Percentiles rank a stretch among this genome's conserved stretches.
Conservation (phyloP, 2,329 filamentous ascomycete genomes). For the Sporothrix globosa region DNA sequence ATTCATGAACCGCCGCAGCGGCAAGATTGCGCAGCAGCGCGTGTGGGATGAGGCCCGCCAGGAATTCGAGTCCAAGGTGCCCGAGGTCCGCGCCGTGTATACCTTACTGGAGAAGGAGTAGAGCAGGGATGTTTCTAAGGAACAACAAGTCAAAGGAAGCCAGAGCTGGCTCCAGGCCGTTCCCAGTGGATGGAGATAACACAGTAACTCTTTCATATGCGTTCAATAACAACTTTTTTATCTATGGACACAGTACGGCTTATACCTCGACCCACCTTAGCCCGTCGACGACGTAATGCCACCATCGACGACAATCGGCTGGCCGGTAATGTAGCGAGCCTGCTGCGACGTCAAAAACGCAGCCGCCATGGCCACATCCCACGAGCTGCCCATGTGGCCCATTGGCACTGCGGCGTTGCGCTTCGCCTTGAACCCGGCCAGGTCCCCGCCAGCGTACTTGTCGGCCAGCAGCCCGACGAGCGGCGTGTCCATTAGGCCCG, state of each 20-base stretch:
- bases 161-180: no score
- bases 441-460: constrained; percentile 21
- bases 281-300: constrained; percentile 24
- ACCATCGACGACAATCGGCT: constrained; percentile 25
- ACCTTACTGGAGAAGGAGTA: constrained; percentile 35
- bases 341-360: constrained; percentile 22
- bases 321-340: constrained; percentile 24
- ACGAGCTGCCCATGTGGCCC: constrained; percentile 25
- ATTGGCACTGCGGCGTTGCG: constrained; percentile 22
- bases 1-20: constrained; percentile 44
- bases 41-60: constrained; percentile 40
- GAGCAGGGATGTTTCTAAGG: neutral
- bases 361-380: constrained; percentile 20
- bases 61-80: constrained; percentile 41
- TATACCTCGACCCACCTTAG: neutral
- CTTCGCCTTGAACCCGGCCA: constrained; percentile 21
- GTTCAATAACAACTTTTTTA: no score
- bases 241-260: no score
- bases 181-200: no score
- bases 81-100: constrained; percentile 39
- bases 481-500: constrained; percentile 2
- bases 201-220: no score
- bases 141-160: no score
- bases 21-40: constrained; percentile 37
- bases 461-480: constrained; percentile 3